Percentiles rank a stretch among this genome's conserved stretches.
These are phyloP conservation scores for Xylariomycetidae sp. DNA, from an alignment of 2,329 filamentous ascomycete species.

Conservation along the genomic window DNA sequence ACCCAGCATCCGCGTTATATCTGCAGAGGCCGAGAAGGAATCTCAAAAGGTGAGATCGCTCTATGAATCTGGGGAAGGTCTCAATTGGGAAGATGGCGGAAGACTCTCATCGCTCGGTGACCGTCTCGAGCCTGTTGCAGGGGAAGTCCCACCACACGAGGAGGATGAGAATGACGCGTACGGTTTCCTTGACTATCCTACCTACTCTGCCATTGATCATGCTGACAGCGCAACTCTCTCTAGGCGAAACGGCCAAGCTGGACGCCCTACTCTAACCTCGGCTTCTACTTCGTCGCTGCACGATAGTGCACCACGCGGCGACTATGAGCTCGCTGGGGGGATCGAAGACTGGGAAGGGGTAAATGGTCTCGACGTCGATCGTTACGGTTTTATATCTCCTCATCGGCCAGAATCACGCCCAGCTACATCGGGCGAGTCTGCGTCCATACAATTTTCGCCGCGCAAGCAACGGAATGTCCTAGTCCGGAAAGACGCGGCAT, in stretches of 20 bases:
- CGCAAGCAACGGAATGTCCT: slow-evolving; percentile 42
- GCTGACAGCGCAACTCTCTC: slow-evolving; percentile 25
- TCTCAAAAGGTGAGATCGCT: slow-evolving; percentile 65
- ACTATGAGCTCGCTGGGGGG: slow-evolving; percentile 50
- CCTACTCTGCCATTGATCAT: slow-evolving; percentile 15
- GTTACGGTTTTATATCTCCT: slow-evolving; percentile 62
- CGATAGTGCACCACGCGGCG: slow-evolving; percentile 34
- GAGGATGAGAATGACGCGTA: slow-evolving; percentile 52
- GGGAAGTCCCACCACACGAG: slow-evolving; percentile 47
- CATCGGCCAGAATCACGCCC: slow-evolving; percentile 38
- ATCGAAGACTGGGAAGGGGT: slow-evolving; percentile 66
- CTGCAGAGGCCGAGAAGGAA: slow-evolving; percentile 55
- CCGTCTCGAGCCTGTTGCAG: slow-evolving; percentile 43
- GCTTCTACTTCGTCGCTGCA: slow-evolving; percentile 32
- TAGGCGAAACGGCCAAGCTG: slow-evolving; percentile 22
- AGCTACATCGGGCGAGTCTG: slow-evolving; percentile 36
- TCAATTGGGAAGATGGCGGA: slow-evolving; percentile 49
- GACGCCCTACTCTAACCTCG: slow-evolving; percentile 25
- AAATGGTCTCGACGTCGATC: slow-evolving; percentile 56
- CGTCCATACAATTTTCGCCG: slow-evolving; percentile 38
- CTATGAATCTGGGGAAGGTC: slow-evolving; percentile 52
- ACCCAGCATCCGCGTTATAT: slow-evolving; percentile 49
- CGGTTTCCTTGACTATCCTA: slow-evolving; percentile 46
- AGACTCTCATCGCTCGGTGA: slow-evolving; percentile 42
- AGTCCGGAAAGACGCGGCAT: slow-evolving; percentile 33